These are phyloP conservation scores for Aleurites moluccanus DNA, from an alignment of 441 rosid genomes.

Conservation along the genomic window DNA sequence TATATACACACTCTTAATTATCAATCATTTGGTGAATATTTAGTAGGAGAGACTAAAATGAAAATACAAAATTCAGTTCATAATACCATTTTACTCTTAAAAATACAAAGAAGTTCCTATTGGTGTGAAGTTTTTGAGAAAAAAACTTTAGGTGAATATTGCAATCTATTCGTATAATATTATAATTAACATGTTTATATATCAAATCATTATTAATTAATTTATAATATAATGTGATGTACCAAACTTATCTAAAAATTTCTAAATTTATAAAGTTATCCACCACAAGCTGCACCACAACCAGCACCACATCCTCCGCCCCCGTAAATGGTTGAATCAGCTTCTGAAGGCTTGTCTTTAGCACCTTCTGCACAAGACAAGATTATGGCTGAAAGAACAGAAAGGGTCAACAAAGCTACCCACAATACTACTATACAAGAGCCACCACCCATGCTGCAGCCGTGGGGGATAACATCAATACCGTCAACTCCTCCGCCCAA, in stretches of 20 bases:
- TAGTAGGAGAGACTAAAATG: too few species aligned
- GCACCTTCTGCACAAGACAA: conserved; percentile 59
- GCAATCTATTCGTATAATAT: too few species aligned
- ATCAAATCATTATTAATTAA: too few species aligned
- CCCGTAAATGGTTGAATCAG: conserved; percentile 31
- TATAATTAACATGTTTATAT: too few species aligned
- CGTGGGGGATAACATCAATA: conserved; percentile 16
- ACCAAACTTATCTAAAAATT: too few species aligned
- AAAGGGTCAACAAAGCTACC: conserved; percentile 42
- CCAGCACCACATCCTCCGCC: conserved; percentile 47
- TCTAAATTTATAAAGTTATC: too few species aligned
- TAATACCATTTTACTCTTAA: too few species aligned
- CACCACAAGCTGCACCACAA: conserved; percentile 65
- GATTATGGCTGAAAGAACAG: conserved; percentile 40
- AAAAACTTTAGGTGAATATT: too few species aligned
- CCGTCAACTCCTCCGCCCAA: conserved; percentile 11
- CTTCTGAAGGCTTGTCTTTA: conserved; percentile 26
- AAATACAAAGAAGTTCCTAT: not conserved
- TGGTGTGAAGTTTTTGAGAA: not conserved
- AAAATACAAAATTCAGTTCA: too few species aligned
- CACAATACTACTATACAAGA: conserved; percentile 22
- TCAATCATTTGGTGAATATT: too few species aligned
- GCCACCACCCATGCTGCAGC: conserved; percentile 15
- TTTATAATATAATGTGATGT: too few species aligned
- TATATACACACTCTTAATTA: too few species aligned